Evolutionary conservation across 179 eudicot genomes (phyloP).

Genomic region (Corrigiola litoralis): DNA sequence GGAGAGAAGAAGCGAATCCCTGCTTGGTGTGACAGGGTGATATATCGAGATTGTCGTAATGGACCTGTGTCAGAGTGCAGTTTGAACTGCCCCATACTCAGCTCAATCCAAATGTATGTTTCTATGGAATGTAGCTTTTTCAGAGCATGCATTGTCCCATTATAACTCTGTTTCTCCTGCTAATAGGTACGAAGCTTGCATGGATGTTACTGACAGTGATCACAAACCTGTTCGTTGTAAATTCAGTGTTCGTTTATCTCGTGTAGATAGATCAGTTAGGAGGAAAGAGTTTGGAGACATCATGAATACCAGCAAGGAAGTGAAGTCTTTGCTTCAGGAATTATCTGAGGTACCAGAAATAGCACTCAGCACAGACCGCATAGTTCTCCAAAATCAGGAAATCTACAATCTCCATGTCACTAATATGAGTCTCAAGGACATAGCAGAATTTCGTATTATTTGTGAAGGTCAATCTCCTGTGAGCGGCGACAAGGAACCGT

Average conservation of each 20-base stretch:
- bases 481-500: slow-evolving; percentile 38
- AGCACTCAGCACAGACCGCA: slow-evolving; percentile 38
- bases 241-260: slow-evolving; percentile 64
- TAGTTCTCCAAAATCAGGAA: slow-evolving; percentile 76
- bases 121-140: not conserved
- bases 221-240: slow-evolving; percentile 98
- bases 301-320: slow-evolving; percentile 40
- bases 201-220: slow-evolving; percentile 97
- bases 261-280: slow-evolving; percentile 84
- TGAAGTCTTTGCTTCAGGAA: slow-evolving; percentile 46
- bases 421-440: slow-evolving; percentile 51
- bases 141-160: not conserved
- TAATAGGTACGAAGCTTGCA: slow-evolving; percentile 86
- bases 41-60: slow-evolving; percentile 76
- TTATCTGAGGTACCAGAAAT: slow-evolving; percentile 58
- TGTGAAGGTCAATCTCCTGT: slow-evolving; percentile 65
- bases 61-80: slow-evolving; percentile 56
- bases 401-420: slow-evolving; percentile 42
- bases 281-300: slow-evolving; percentile 82
- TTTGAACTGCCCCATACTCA: slow-evolving; percentile 79
- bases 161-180: not conserved
- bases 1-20: slow-evolving; percentile 99
- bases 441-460: slow-evolving; percentile 44
- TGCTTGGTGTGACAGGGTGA: slow-evolving; percentile 97
- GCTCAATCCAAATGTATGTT: slow-evolving; percentile 66